These are phyloP conservation scores for Zymoseptoria crescenta DNA, from an alignment of 2,329 filamentous ascomycete species.

Conservation along the genomic window DNA sequence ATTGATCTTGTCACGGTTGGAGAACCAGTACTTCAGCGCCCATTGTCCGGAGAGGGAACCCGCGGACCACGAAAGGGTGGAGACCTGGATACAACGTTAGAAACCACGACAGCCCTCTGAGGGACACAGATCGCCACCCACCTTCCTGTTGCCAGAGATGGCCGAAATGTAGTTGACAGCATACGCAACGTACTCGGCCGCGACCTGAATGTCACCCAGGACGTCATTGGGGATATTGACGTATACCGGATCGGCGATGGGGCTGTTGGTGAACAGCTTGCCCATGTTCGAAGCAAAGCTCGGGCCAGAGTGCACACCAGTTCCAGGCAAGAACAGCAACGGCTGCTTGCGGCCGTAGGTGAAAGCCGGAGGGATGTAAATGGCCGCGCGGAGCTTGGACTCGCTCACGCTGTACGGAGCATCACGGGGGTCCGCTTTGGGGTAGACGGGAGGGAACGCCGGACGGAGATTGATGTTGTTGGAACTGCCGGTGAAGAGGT, in stretches of 20 bases:
- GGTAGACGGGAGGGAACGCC: constrained; percentile 29
- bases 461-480: constrained; percentile 22
- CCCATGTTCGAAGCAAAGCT: constrained; percentile 42
- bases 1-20: constrained; percentile 36
- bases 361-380: constrained; percentile 45
- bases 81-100: constrained; percentile 19
- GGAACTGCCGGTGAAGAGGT: constrained; percentile 16
- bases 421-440: constrained; percentile 33
- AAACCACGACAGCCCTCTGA: not conserved
- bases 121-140: not conserved
- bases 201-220: constrained; percentile 43
- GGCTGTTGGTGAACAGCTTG: constrained; percentile 38
- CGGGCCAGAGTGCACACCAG: constrained; percentile 40
- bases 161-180: constrained; percentile 48
- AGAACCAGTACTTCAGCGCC: constrained; percentile 52
- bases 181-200: constrained; percentile 49
- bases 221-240: constrained; percentile 45
- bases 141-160: constrained; percentile 31
- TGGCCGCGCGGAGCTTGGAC: constrained; percentile 40
- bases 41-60: constrained; percentile 48
- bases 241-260: constrained; percentile 45
- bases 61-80: constrained; percentile 48
- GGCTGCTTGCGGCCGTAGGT: constrained; percentile 39
- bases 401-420: constrained; percentile 44
- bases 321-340: constrained; percentile 48